A percentile compares a stretch with the other conserved stretches of the same genome.
These are phyloP conservation scores for Claviceps capensis DNA, from an alignment of 2,329 filamentous ascomycete genomes.

Conservation along the genomic window DNA sequence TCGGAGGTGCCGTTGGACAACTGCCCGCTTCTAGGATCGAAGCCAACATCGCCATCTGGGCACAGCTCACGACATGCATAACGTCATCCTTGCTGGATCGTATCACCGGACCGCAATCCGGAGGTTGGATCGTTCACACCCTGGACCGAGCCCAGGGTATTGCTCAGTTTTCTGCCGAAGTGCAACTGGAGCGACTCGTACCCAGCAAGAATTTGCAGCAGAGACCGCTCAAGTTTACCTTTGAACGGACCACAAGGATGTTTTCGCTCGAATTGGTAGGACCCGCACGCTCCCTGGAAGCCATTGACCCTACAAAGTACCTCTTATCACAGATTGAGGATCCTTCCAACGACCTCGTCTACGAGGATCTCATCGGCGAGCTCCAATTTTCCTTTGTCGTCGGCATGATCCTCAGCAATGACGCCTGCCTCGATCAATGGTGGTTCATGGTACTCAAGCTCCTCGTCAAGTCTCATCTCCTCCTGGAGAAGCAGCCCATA, in stretches of 20 bases:
- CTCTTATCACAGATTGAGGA: slow-evolving; percentile 26
- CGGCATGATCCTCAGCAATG: slow-evolving; percentile 43
- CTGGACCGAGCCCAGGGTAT: slow-evolving; percentile 36
- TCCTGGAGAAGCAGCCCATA: slow-evolving; percentile 27
- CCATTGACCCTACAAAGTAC: slow-evolving; percentile 34
- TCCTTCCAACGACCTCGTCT: slow-evolving; percentile 11
- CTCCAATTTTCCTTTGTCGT: slow-evolving; percentile 46
- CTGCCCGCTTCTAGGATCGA: slow-evolving; percentile 10
- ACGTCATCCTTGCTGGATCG: slow-evolving; percentile 29
- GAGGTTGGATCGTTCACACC: slow-evolving; percentile 40
- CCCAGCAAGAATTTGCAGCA: slow-evolving; percentile 18
- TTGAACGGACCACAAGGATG: slow-evolving; percentile 27
- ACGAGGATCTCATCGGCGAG: slow-evolving; percentile 40
- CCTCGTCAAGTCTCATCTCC: slow-evolving; percentile 34
- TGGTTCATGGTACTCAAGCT: slow-evolving; percentile 39
- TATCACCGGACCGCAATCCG: slow-evolving; percentile 27
- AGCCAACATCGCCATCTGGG: slow-evolving; percentile 32
- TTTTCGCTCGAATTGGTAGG: slow-evolving; percentile 26
- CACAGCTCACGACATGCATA: slow-evolving; percentile 35
- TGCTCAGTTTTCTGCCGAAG: slow-evolving; percentile 21
- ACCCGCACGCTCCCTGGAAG: slow-evolving; percentile 27
- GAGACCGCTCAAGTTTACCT: slow-evolving; percentile 33
- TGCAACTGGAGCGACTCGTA: slow-evolving; percentile 27
- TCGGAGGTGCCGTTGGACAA: slow-evolving; percentile 8
- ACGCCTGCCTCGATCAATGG: slow-evolving; percentile 49